Base-by-base conservation (phyloP, 192 early-diverging fungal species). In the Allomyces macrogynus region DNA sequence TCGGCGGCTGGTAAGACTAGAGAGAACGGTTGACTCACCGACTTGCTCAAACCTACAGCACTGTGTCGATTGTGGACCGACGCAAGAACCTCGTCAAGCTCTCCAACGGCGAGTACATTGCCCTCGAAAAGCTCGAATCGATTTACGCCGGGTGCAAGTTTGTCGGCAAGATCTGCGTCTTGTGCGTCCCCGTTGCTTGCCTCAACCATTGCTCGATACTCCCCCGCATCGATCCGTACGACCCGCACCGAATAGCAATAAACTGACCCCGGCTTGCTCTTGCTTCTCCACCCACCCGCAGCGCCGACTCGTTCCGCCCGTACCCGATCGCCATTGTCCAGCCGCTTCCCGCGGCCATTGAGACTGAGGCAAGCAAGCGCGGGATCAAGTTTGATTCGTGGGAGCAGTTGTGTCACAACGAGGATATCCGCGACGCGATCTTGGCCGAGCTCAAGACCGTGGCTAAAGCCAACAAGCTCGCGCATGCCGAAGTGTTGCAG, bases 71-170 rank as follows among this genome's bases (percentile, higher is more conserved):
- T 62, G 90, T 97, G 70, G 94, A 97, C 72, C 81, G 94, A 61
- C 86, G 81, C 69, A 91, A 91, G 81, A 97, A 95, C 74, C 80
- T 97, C 63, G 86, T 97, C 67, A 97, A 95, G 74, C 78, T 93
- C 66, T 77, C 84, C 9, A 80, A 90, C 70, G 94, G 91, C 69
- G 92, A 94, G 75, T 90, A 88, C 74, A 86, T 97, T 73, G 95
- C 95, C 23, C 74, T 97, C 43, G 95, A 97, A 74, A 90, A 91
- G 70, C 77, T 97, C 26, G 95, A 97, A 74, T 81, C 89, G 16
- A 79, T 88, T 10, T 98, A 98, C 82, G 84, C 86, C 71, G 80
- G 77, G 54, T 81, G 79, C n/a, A 40, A 74, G 32, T 40, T 40
- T 40, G 32, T 40, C 32, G 32, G 32, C 32, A 40, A 40, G 32